Conservation (phyloP, 345 rosid genomes). For the Brassica cretica region DNA sequence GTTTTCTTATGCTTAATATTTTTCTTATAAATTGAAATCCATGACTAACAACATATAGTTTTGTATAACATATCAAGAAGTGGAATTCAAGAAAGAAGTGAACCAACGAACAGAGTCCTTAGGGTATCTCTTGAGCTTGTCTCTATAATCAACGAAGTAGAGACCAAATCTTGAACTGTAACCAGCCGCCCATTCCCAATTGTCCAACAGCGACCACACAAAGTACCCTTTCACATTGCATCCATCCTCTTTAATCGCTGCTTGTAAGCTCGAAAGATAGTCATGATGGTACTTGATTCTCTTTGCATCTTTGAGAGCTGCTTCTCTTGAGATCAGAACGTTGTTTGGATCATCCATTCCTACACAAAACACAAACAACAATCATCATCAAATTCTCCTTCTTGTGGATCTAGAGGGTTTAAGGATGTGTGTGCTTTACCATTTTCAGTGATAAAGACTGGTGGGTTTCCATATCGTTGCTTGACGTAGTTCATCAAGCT, state of each 20-base stretch:
- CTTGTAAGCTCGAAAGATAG: slow-evolving; percentile 76
- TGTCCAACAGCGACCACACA: slow-evolving; percentile 86
- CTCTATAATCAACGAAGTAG: slow-evolving; percentile 76
- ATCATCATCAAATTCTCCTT: slow-evolving; percentile 3
- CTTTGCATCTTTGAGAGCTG: slow-evolving; percentile 71
- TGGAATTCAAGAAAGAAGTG: slow-evolving; percentile 68
- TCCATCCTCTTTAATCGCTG: slow-evolving; percentile 88
- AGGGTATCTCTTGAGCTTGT: slow-evolving; percentile 87
- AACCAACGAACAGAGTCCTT: slow-evolving; percentile 90
- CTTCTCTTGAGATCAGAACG: slow-evolving; percentile 45
- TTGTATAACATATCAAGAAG: slow-evolving; percentile 34
- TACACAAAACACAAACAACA: slow-evolving; percentile 31
- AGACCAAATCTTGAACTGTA: slow-evolving; percentile 90
- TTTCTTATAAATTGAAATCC: not conserved
- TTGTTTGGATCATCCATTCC: slow-evolving; percentile 90
- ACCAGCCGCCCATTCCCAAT: slow-evolving; percentile 97
- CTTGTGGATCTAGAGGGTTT: not conserved
- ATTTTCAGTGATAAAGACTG: slow-evolving; percentile 55
- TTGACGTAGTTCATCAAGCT: slow-evolving; percentile 60
- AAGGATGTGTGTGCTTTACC: slow-evolving; percentile 38
- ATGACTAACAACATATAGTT: not conserved
- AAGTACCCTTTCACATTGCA: slow-evolving; percentile 96
- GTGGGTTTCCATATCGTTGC: slow-evolving; percentile 51
- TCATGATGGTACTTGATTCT: slow-evolving; percentile 81
- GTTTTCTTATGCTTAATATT: not conserved